Base-by-base conservation (phyloP, 345 rosid species). In the Brassica incana region DNA sequence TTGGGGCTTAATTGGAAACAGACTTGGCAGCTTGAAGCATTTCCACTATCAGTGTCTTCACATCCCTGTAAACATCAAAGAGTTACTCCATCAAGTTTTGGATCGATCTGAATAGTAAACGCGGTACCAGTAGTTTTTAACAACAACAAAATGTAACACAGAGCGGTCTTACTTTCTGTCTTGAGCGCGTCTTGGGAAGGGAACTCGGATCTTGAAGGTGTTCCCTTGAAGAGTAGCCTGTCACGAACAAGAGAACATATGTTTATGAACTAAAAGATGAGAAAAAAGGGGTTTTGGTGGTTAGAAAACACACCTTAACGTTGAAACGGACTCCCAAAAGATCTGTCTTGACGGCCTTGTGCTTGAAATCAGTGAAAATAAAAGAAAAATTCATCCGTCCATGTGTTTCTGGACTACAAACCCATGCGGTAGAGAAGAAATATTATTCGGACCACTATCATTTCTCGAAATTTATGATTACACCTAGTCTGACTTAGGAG, bases 331-430 rank as follows among this genome's bases (percentile, higher is more conserved):
- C 95, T 91, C 82, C 87, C 93, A 20, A 93, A 88, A 72, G 99
- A 95, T 85, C 97, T 93, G 20, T 77, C 83, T 95, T 35, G 98
- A 95, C 68, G 89, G 97, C 79, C 98, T 95, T 83, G 87, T 95
- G 78, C 91, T 95, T 78, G 99, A 95, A 87, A 95, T 94, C 83
- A 88, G 95, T 83, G 98, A 93, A 85, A 95, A 95, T 78, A 93
- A 90, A 84, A 84, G 90, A 35, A 97, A 95, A 52, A 18, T 95
- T 95, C 71, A 90, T 95, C 83, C 90, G 90, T 45, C 95, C 99
- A 25, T 95, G 99, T 83, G 91, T 95, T 59, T 80, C 84, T 77
- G 99, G 98, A 80, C 90, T 95, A 78, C 92, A 89, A 85, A 91
- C 85, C 85, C 99, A 91, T 82, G 89, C 95, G 52, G 87, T 86